Evolutionary conservation across 768 basidiomycete species (phyloP).

Genomic region (Trametes coccinea): DNA sequence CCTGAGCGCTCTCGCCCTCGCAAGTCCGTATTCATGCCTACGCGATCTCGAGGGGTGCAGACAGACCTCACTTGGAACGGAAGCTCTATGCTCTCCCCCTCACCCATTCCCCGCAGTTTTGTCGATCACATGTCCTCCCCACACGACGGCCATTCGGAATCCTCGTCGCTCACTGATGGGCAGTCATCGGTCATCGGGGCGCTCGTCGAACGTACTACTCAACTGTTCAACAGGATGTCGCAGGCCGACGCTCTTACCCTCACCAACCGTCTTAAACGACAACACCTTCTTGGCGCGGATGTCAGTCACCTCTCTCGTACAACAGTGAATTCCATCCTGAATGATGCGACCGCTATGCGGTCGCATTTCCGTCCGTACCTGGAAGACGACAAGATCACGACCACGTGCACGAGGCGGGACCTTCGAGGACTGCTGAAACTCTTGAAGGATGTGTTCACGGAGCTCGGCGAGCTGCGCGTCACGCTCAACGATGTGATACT

Average conservation of each 20-base stretch:
- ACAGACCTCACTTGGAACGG: slow-evolving; percentile 25
- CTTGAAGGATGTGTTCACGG: slow-evolving; percentile 79
- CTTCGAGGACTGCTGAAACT: slow-evolving; percentile 80
- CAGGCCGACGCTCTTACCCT: slow-evolving; percentile 86
- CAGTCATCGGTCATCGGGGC: slow-evolving; percentile 48
- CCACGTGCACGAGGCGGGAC: slow-evolving; percentile 73
- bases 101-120: slow-evolving; percentile 31
- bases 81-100: slow-evolving; percentile 21
- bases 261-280: slow-evolving; percentile 87
- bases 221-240: slow-evolving; percentile 62
- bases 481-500: slow-evolving; percentile 88
- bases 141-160: slow-evolving; percentile 68
- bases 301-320: slow-evolving; percentile 82
- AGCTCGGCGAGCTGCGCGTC: slow-evolving; percentile 79
- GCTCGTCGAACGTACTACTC: slow-evolving; percentile 62
- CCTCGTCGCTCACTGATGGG: slow-evolving; percentile 67
- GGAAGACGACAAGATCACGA: slow-evolving; percentile 71
- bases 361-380: slow-evolving; percentile 69
- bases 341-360: slow-evolving; percentile 71
- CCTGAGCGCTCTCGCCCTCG: slow-evolving; percentile 41
- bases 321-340: slow-evolving; percentile 72
- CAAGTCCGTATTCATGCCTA: slow-evolving; percentile 53
- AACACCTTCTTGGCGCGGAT: slow-evolving; percentile 83
- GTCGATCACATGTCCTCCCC: slow-evolving; percentile 43
- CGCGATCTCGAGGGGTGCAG: slow-evolving; percentile 44